A percentile compares a stretch with the other conserved stretches of the same genome.
These are phyloP conservation scores for Adenanthera pavonina DNA, from an alignment of 306 rosid species.

Conservation along the genomic window DNA sequence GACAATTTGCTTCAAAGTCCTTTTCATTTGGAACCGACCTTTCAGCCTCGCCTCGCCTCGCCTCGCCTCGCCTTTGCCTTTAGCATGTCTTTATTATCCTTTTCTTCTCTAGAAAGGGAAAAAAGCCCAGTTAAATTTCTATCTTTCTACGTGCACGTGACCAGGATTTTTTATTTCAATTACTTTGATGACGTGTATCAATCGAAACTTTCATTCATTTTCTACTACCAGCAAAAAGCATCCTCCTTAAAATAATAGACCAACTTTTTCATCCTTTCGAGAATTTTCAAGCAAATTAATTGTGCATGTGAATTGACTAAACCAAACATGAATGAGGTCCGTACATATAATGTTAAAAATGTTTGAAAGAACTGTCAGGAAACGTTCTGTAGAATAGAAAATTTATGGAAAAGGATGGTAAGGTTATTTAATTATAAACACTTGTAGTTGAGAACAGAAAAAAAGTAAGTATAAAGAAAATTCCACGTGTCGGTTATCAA, in stretches of 20 bases:
- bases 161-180: background rate
- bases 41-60: background rate
- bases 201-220: background rate
- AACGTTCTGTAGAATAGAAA: background rate
- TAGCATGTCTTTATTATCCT: background rate
- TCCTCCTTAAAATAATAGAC: background rate
- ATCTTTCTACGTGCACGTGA: background rate
- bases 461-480: background rate
- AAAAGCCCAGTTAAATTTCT: background rate
- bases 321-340: background rate
- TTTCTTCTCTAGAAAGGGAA: background rate
- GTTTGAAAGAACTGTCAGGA: background rate
- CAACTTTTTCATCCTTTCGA: background rate
- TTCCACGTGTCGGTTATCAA: constrained; percentile 54
- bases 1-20: background rate
- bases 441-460: background rate
- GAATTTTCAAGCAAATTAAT: background rate
- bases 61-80: background rate
- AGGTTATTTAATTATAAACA: background rate
- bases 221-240: background rate
- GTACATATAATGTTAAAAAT: too few relatives aligned
- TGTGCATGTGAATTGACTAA: too few relatives aligned
- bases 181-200: background rate
- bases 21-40: background rate
- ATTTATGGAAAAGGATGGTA: background rate